Base-by-base conservation (phyloP, 2,329 filamentous ascomycete species). In the Ophiocordyceps camponoti-rufipedis region DNA sequence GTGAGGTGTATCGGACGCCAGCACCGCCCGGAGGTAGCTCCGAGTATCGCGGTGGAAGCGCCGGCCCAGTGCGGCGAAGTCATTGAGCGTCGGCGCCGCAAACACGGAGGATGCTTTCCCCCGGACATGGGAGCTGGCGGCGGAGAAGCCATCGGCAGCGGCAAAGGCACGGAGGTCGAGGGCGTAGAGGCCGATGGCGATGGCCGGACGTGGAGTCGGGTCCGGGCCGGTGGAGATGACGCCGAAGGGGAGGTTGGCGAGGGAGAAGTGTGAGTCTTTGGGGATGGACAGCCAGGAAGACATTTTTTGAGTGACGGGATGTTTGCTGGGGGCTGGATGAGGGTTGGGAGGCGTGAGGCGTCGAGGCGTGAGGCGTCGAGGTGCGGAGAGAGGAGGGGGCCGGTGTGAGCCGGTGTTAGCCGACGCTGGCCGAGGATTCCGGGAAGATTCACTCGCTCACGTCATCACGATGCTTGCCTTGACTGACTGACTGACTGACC, bases 241-340 rank as follows among this genome's bases (percentile, higher is more conserved):
- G 55, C 85, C 85, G 56, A 89, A 89, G 1, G 85, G 85, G 45
- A 91, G 80, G 58, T 91, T 91, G 55, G 80, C 75, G 44, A 89
- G 65, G 7, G 83, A 85, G 62, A 87, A 88, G 53, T 51, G 49
- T 10, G 52, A 54, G 18, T 49, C 50, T 7, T 49, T 44, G 14
- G 53, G 47, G 44, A 58, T 53, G 32, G 49, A 28, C 23, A 58
- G 49, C 56, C 56, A 58, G 28, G 55, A 57, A 12, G 28, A 39
- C 48, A 51, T 52, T 10, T 16, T 5, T 3, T 23, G 9, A 9
- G 13, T 8, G 33, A 31, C 9, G 14, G 14, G 14, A n/a, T 38
- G 2, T 38, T 16, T 38, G 14, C 5, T 38, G 4, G 2, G 14
- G 5, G 14, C 14, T 16, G 14, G 35, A 16, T 16, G 35, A 38